Percentiles rank a stretch among this genome's conserved stretches.
Evolutionary conservation across 2,329 filamentous ascomycete species (phyloP).

Genomic region (Ophiostoma triangulosporum): DNA sequence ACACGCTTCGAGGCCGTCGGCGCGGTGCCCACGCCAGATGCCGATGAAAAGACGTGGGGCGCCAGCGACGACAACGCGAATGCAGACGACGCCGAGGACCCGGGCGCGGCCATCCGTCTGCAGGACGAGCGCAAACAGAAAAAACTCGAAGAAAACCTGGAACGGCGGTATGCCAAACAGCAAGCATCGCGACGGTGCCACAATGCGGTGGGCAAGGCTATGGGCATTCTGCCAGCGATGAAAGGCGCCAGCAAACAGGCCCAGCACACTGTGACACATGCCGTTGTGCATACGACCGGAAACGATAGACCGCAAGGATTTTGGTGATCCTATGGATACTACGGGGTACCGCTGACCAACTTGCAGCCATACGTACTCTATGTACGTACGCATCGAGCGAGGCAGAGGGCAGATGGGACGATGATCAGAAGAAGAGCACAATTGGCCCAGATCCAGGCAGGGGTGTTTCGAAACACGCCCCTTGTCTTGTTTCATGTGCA

Average conservation of each 20-base stretch:
- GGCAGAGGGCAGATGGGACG: too few relatives aligned
- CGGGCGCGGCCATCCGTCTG: background rate
- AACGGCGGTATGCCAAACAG: background rate
- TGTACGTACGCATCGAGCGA: too few relatives aligned
- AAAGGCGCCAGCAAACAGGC: background rate
- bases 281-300: background rate
- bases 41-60: background rate
- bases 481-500: conserved; percentile 7
- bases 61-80: background rate
- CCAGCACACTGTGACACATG: background rate
- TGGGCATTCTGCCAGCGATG: background rate
- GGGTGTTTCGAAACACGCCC: conserved; percentile 7
- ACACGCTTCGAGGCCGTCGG: conserved; percentile 10
- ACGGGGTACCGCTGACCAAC: too few relatives aligned
- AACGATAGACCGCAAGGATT: background rate
- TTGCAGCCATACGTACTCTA: too few relatives aligned
- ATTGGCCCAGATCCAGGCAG: too few relatives aligned
- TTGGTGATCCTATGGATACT: background rate
- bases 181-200: background rate
- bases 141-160: background rate
- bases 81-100: background rate
- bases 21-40: background rate
- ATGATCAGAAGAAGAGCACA: too few relatives aligned
- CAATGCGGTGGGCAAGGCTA: background rate
- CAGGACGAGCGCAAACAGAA: background rate